These are phyloP conservation scores for Bryopsis sp. DNA, from an alignment of 139 green algal genomes.

Conservation along the genomic window DNA sequence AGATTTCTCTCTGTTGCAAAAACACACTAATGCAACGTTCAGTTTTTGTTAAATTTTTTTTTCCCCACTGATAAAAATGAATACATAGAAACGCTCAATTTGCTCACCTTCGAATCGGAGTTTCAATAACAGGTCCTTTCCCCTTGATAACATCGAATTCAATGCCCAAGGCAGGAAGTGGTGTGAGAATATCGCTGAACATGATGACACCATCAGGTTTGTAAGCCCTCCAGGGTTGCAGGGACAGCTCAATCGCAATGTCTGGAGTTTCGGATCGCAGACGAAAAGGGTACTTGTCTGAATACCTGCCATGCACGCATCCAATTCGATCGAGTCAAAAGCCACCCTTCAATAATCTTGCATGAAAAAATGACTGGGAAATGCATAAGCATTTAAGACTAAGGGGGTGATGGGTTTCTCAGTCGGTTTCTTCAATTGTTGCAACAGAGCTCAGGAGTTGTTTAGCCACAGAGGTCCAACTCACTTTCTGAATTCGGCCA, in stretches of 20 bases:
- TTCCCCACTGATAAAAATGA: too few relatives aligned
- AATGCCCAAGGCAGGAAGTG: conserved; percentile 89
- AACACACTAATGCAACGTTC: too few relatives aligned
- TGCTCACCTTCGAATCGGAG: conserved; percentile 37
- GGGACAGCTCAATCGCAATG: conserved; percentile 85
- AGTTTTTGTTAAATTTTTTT: too few relatives aligned
- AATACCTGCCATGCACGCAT: conserved; percentile 45
- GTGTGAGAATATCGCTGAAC: conserved; percentile 98
- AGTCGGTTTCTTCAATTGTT: neutral
- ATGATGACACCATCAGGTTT: conserved; percentile 95
- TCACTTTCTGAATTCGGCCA: conserved; percentile 89
- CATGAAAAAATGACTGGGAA: neutral
- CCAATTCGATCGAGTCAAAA: neutral
- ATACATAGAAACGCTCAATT: too few relatives aligned
- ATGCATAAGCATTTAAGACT: neutral
- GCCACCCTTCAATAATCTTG: neutral
- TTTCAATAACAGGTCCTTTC: conserved; percentile 81
- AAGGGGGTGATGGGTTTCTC: neutral
- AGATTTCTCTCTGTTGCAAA: too few relatives aligned
- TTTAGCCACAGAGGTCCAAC: neutral
- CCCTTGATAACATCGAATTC: conserved; percentile 97
- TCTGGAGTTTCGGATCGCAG: conserved; percentile 90
- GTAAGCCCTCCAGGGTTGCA: conserved; percentile 94
- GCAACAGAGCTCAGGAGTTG: neutral
- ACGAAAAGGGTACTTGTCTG: conserved; percentile 85